Conservation (phyloP, 1,284 basidiomycete species). For the Trametes versicolor region DNA sequence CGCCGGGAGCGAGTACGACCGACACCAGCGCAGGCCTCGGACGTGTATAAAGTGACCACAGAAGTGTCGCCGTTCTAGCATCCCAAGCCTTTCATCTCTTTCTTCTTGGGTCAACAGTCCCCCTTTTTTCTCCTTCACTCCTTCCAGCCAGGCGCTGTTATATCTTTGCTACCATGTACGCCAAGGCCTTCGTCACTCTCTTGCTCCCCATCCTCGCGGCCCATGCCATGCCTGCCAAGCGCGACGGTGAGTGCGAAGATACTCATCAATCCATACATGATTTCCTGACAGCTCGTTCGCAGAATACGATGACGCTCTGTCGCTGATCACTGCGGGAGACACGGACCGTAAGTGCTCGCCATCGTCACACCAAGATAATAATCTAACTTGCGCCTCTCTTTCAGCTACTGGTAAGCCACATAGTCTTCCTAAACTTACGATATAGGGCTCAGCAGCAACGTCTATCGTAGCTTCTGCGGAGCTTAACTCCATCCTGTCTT, state of each 20-base stretch:
- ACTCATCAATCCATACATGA: not conserved
- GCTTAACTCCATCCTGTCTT: not conserved
- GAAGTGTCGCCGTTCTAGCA: not conserved
- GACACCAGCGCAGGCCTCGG: no score
- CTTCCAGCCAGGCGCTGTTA: not conserved
- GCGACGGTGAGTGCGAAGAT: not conserved
- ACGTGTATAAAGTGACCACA: not conserved
- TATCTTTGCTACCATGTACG: not conserved
- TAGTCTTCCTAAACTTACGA: not conserved
- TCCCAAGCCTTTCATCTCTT: not conserved
- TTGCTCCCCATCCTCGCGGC: slow-evolving; percentile 2
- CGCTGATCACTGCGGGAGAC: not conserved
- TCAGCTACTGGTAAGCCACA: not conserved
- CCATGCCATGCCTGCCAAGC: not conserved
- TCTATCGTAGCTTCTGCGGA: not conserved
- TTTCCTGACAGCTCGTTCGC: not conserved
- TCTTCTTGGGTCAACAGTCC: not conserved
- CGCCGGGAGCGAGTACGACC: no score
- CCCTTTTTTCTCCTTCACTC: not conserved
- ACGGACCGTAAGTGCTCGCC: not conserved
- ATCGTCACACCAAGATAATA: not conserved
- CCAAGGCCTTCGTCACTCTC: not conserved
- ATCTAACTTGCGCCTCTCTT: not conserved
- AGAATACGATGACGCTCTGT: not conserved
- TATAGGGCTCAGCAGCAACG: not conserved